These are phyloP conservation scores for Phoma sp. DNA, from an alignment of 2,329 filamentous ascomycete species.

Conservation along the genomic window DNA sequence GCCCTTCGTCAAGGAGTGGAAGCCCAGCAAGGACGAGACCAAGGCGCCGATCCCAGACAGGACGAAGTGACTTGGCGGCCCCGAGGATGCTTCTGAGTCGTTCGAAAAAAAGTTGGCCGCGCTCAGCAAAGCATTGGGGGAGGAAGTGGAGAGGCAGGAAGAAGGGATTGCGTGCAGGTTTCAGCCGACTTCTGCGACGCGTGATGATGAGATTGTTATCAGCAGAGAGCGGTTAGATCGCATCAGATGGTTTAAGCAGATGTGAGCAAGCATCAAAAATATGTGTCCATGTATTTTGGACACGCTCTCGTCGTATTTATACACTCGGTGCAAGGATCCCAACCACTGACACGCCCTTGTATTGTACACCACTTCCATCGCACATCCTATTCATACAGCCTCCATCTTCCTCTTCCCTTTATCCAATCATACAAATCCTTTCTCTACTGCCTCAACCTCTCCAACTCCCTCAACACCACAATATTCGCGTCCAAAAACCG, in stretches of 20 bases:
- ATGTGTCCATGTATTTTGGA: too few relatives aligned
- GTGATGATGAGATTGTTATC: not conserved
- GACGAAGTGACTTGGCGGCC: constrained; percentile 21
- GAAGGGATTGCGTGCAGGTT: too few relatives aligned
- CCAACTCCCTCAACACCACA: constrained; percentile 83
- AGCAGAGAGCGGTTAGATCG: not conserved
- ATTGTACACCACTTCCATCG: too few relatives aligned
- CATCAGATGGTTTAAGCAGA: not conserved
- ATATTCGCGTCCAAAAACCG: constrained; percentile 90
- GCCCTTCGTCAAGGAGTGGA: constrained; percentile 78
- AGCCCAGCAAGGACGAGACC: constrained; percentile 37
- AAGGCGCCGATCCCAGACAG: constrained; percentile 31
- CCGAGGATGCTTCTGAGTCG: not conserved
- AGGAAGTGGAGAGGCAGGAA: not conserved
- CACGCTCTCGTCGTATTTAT: too few relatives aligned
- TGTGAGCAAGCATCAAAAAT: not conserved
- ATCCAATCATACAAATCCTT: too few relatives aligned
- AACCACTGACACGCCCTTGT: too few relatives aligned
- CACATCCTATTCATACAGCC: not conserved
- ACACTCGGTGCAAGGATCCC: too few relatives aligned
- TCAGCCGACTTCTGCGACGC: not conserved
- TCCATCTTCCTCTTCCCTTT: not conserved
- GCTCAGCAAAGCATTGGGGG: too few relatives aligned
- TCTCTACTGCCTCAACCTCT: constrained; percentile 58
- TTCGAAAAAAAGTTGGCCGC: too few relatives aligned